Evolutionary conservation across 2,329 filamentous ascomycete species (phyloP), one percentile per base, ranked within the genome.

Genomic region (Ophiostoma quercus): DNA sequence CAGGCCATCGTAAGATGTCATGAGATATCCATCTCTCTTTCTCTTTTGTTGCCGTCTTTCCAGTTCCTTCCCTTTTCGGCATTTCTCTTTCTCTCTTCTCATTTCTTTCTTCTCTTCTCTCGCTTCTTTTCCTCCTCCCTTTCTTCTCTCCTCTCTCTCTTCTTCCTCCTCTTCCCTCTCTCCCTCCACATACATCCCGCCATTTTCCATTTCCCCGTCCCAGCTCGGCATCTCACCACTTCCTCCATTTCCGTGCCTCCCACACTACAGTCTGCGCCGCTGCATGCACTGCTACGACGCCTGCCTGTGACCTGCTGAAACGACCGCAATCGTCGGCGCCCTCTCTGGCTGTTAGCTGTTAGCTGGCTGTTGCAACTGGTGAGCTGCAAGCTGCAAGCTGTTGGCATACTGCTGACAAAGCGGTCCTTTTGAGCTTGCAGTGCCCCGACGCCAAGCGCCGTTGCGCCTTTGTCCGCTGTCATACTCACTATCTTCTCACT

Each of bases 381-480:
- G 12, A 2, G 11, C 11, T 14, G 39, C 39, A 3, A 14, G 12
- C 11, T 12, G 39, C 14, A 4, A 4, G 39, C 11, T 41, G 39
- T 39, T 41, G 39, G 39, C 11, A 41, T 41, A 12, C 39, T 41
- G 39, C 39, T 14, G 11, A 41, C 39, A 41, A 14, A 41, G 39
- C 19, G 32, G 34, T 41, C 16, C 34, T 65, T 65, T 65, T 14
- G 32, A n/a, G 34, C 62, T 41, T 22, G 29, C 60, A 65, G 19
- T 34, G 34, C 62, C 62, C 62, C 8, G 14, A 22, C 62, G 34
- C 71, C 66, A 62, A 66, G 65, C 66, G 62, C 66, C 34, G 34
- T 34, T 34, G 34, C 34, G 34, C 34, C 34, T n/a, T 41, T 51
- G 34, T 63, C 67, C 39, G 62, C 62, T 39, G 16, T 39, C 22